phyloP scores from a whole-genome alignment of 2,329 filamentous ascomycete species.

The Lachnellula hyalina region DNA sequence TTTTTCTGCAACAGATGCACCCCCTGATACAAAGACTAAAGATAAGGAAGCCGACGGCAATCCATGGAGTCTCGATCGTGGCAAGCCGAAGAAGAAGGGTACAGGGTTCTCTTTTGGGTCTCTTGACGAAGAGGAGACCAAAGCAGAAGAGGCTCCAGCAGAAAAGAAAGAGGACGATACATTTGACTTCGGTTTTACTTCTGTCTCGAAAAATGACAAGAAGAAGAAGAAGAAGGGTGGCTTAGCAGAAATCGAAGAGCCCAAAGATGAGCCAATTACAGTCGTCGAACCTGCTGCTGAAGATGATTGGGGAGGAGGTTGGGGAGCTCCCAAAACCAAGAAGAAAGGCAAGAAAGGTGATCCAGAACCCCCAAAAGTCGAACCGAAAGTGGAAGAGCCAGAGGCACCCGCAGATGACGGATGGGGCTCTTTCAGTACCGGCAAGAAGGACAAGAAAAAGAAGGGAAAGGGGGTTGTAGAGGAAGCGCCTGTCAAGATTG shows the following conservation, averaged over 20 bases:
- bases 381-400: constrained; percentile 23
- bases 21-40: constrained; percentile 38
- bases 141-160: constrained; percentile 16
- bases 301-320: constrained; percentile 48
- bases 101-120: constrained; percentile 43
- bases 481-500: constrained; percentile 7
- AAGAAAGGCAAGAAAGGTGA: constrained; percentile 34
- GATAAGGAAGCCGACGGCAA: constrained; percentile 40
- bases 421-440: constrained; percentile 8
- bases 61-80: constrained; percentile 43
- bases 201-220: constrained; percentile 38
- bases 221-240: constrained; percentile 38
- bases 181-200: constrained; percentile 30
- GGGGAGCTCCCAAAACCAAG: constrained; percentile 46
- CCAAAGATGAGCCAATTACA: constrained; percentile 22
- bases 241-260: constrained; percentile 19
- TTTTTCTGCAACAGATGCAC: constrained; percentile 19
- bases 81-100: constrained; percentile 50
- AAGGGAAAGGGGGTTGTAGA: constrained; percentile 32
- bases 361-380: constrained; percentile 26
- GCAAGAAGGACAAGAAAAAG: constrained; percentile 41
- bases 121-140: constrained; percentile 38
- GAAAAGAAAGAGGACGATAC: constrained; percentile 36
- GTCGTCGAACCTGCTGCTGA: constrained; percentile 24
- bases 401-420: constrained; percentile 18